Evolutionary conservation across 2,329 filamentous ascomycete genomes (phyloP).

Genomic region (Chaetomiaceae sp.): DNA sequence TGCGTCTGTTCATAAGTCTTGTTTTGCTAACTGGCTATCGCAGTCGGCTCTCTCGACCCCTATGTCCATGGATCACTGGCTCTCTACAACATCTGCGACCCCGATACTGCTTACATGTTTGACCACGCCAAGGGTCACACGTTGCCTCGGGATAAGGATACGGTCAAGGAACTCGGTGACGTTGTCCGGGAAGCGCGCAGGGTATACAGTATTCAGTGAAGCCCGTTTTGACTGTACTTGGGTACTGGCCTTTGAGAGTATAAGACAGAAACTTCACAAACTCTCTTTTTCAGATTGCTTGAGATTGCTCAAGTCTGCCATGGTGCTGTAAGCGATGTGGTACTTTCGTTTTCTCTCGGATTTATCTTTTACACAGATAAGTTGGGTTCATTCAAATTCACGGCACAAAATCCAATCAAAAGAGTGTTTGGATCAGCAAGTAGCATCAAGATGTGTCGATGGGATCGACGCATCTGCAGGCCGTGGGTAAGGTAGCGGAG

Average conservation of each 20-base stretch:
- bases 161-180: slow-evolving; percentile 43
- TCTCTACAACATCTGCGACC: slow-evolving; percentile 57
- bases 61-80: slow-evolving; percentile 58
- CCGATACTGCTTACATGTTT: slow-evolving; percentile 55
- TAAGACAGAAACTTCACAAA: no score
- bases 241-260: no score
- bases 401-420: no score
- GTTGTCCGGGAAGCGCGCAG: slow-evolving; percentile 35
- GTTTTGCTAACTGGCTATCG: not conserved
- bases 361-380: no score
- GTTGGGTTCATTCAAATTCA: no score
- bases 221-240: no score
- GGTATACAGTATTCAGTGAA: slow-evolving; percentile 18
- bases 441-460: not conserved
- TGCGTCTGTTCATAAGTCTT: not conserved
- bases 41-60: slow-evolving; percentile 52
- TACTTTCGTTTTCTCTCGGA: no score
- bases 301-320: no score
- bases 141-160: slow-evolving; percentile 48
- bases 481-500: not conserved
- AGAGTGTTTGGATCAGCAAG: no score
- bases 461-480: not conserved
- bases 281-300: no score
- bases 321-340: no score
- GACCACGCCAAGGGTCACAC: slow-evolving; percentile 63